These are phyloP conservation scores for Betula pendula DNA, from an alignment of 306 rosid genomes.

Conservation along the genomic window DNA sequence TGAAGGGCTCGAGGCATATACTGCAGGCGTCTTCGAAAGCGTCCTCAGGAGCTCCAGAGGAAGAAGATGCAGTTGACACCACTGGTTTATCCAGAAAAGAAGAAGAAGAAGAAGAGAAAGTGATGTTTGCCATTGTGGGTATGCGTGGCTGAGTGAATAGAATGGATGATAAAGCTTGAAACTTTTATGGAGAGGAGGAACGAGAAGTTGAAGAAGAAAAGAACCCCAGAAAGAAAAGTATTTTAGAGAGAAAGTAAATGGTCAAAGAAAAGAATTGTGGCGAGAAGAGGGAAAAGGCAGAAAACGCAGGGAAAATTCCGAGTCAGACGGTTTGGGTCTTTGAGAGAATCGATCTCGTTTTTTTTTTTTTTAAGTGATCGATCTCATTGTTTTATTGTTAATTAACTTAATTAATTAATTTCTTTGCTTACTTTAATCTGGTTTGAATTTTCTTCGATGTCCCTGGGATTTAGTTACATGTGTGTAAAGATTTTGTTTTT, in stretches of 20 bases:
- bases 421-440: no score
- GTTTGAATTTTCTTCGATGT: no score
- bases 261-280: slow-evolving; percentile 45
- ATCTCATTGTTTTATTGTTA: no score
- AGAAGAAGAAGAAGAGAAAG: slow-evolving; percentile 34
- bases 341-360: slow-evolving; percentile 53
- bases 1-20: slow-evolving; percentile 79
- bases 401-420: no score
- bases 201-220: slow-evolving; percentile 29
- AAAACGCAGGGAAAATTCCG: slow-evolving; percentile 48
- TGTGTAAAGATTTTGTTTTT: no score
- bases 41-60: slow-evolving; percentile 48
- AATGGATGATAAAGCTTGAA: background rate
- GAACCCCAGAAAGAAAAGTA: slow-evolving; percentile 45
- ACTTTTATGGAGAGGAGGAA: slow-evolving; percentile 10
- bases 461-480: no score
- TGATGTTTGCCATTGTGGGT: slow-evolving; percentile 45
- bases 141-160: slow-evolving; percentile 10
- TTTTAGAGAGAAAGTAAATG: slow-evolving; percentile 15
- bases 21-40: slow-evolving; percentile 73
- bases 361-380: no score
- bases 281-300: slow-evolving; percentile 24
- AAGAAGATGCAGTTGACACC: slow-evolving; percentile 40
- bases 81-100: slow-evolving; percentile 29
- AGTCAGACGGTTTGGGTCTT: slow-evolving; percentile 51